Conservation (phyloP, 805 yeast genomes). For the Nakazawaea pomicola region DNA sequence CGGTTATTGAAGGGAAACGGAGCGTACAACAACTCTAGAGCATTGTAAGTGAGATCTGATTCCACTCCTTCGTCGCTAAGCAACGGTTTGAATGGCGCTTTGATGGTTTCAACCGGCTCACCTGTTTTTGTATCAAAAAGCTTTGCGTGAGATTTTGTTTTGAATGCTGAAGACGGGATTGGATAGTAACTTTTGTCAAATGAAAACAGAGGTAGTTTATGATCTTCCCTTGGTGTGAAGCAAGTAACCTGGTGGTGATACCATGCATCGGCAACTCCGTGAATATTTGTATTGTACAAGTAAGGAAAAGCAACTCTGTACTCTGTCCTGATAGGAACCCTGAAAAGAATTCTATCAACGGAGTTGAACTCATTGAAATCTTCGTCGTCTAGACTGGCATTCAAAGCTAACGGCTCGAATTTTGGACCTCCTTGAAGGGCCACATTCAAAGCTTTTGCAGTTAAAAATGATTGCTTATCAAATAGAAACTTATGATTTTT, state of each 20-base stretch:
- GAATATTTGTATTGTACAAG: constrained; percentile 73
- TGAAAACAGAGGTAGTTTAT: constrained; percentile 49
- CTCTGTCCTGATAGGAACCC: constrained; percentile 75
- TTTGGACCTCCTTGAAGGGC: constrained; percentile 95
- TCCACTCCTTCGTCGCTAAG: constrained; percentile 39
- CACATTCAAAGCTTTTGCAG: constrained; percentile 85
- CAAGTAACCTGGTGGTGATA: constrained; percentile 63
- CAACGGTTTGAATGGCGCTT: constrained; percentile 49
- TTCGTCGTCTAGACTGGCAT: constrained; percentile 51
- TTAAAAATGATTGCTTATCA: constrained; percentile 73
- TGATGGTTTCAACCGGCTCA: constrained; percentile 33
- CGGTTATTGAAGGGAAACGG: constrained; percentile 81
- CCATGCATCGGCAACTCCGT: constrained; percentile 55
- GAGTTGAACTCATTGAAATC: constrained; percentile 90
- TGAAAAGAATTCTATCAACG: constrained; percentile 78
- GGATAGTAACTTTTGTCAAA: constrained; percentile 56
- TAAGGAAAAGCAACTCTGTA: constrained; percentile 84
- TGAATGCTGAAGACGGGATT: constrained; percentile 31
- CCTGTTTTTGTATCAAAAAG: constrained; percentile 22
- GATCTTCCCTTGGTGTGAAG: constrained; percentile 40
- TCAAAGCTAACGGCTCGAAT: constrained; percentile 80
- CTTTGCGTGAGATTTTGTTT: constrained; percentile 16
- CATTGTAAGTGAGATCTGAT: constrained; percentile 42
- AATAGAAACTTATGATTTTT: constrained; percentile 66
- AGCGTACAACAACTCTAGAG: constrained; percentile 70